Conservation (phyloP, 2,329 filamentous ascomycete genomes). For the Zymoseptoria ardabiliae region DNA sequence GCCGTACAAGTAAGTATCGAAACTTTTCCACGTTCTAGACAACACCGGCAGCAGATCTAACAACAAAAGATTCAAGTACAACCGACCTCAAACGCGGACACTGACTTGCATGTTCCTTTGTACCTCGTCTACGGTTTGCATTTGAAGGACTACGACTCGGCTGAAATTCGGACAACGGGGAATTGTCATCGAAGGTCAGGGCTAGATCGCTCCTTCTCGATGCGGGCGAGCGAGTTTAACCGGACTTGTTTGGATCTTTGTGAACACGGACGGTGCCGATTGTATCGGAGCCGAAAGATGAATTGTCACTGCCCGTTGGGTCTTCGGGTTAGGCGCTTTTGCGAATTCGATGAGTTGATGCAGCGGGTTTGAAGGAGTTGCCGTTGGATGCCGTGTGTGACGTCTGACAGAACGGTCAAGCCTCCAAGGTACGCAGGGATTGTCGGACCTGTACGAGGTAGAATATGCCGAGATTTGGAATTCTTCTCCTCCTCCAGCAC, state of each 20-base stretch:
- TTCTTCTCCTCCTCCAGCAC: not conserved
- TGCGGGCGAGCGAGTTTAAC: not conserved
- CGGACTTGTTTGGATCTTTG: not conserved
- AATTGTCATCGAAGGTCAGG: not conserved
- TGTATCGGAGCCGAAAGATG: not conserved
- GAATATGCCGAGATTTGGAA: not conserved
- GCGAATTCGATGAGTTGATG: not conserved
- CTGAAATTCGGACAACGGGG: not conserved
- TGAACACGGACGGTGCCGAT: not conserved
- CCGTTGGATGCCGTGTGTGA: not conserved
- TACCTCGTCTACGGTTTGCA: no score
- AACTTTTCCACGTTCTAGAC: no score
- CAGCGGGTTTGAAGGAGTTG: not conserved
- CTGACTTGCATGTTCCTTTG: no score
- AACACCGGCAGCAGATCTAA: no score
- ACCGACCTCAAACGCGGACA: no score
- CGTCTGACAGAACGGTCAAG: not conserved
- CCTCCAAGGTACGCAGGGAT: no score
- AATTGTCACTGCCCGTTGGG: not conserved
- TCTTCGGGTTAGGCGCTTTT: not conserved
- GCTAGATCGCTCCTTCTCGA: not conserved
- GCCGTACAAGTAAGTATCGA: no score
- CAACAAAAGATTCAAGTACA: no score
- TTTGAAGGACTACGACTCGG: no score
- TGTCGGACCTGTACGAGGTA: not conserved